Evolutionary conservation across 1,284 basidiomycete genomes (phyloP).

Genomic region (Calocybe gambosa): DNA sequence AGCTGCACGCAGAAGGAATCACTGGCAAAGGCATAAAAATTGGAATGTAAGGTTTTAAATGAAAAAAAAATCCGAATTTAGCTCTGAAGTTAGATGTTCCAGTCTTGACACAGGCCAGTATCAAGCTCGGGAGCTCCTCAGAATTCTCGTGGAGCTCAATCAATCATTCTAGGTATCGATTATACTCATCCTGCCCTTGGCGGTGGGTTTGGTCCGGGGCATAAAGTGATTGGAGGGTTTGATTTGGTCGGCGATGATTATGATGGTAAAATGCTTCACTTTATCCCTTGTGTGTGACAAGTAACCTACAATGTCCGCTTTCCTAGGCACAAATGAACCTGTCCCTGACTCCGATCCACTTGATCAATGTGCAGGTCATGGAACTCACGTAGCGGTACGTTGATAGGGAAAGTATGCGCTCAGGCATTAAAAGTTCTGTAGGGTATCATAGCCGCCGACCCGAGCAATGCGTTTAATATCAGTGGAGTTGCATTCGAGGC

Average conservation of each 20-base stretch:
- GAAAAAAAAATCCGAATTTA: not conserved
- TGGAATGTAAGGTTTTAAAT: conserved; percentile 31
- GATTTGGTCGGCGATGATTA: conserved; percentile 46
- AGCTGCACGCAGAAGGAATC: conserved; percentile 36
- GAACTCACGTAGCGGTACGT: conserved; percentile 53
- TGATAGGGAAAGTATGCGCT: not conserved
- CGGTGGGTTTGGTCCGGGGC: conserved; percentile 53
- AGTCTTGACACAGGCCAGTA: conserved; percentile 27
- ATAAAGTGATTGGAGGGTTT: conserved; percentile 54
- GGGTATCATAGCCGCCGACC: conserved; percentile 61
- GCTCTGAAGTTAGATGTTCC: not conserved
- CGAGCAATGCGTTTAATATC: conserved; percentile 48
- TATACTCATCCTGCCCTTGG: conserved; percentile 62
- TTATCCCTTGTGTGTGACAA: not conserved
- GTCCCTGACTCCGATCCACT: conserved; percentile 40
- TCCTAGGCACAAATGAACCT: conserved; percentile 35
- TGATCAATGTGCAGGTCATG: conserved; percentile 50
- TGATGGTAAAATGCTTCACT: conserved; percentile 8
- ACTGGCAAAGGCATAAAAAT: conserved; percentile 39
- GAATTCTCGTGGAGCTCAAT: not conserved
- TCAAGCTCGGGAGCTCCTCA: not conserved
- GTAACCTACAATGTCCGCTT: not conserved
- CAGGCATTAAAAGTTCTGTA: conserved; percentile 14
- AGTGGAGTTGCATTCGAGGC: conserved; percentile 46
- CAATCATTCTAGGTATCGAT: conserved; percentile 25